Conservation (phyloP, 2,329 filamentous ascomycete species). For the Aspergillus neoniger region DNA sequence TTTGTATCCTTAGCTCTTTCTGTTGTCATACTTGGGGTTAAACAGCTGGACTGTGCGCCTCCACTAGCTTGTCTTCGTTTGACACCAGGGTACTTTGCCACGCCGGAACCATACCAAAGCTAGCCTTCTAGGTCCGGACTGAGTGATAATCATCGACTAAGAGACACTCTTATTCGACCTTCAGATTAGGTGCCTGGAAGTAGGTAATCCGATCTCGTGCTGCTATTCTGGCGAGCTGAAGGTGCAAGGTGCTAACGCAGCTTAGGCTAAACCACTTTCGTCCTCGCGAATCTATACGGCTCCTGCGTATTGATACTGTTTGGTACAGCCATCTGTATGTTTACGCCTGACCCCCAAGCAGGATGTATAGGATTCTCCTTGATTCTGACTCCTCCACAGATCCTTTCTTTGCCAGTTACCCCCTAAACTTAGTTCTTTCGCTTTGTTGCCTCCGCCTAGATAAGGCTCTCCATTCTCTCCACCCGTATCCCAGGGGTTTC, state of each 20-base stretch:
- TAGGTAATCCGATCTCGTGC: constrained; percentile 6
- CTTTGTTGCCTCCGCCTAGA: not conserved
- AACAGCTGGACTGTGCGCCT: constrained; percentile 12
- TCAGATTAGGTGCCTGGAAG: constrained; percentile 10
- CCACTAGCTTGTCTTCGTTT: not conserved
- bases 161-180: not conserved
- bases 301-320: constrained; percentile 16
- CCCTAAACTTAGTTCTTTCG: not conserved
- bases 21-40: constrained; percentile 5
- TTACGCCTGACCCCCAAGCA: not conserved
- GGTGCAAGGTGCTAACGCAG: constrained; percentile 3
- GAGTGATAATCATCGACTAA: not conserved
- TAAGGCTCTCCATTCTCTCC: not conserved
- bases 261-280: not conserved
- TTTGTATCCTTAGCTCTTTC: not conserved
- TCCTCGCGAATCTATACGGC: not conserved
- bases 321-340: constrained; percentile 13
- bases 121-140: not conserved
- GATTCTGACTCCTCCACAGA: not conserved
- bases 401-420: not conserved
- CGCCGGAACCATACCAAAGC: not conserved
- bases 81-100: not conserved
- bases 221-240: constrained; percentile 18
- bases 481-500: no score
- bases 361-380: not conserved